phyloP scores from a whole-genome alignment of 257 asterid genomes.

The Catharanthus roseus region DNA sequence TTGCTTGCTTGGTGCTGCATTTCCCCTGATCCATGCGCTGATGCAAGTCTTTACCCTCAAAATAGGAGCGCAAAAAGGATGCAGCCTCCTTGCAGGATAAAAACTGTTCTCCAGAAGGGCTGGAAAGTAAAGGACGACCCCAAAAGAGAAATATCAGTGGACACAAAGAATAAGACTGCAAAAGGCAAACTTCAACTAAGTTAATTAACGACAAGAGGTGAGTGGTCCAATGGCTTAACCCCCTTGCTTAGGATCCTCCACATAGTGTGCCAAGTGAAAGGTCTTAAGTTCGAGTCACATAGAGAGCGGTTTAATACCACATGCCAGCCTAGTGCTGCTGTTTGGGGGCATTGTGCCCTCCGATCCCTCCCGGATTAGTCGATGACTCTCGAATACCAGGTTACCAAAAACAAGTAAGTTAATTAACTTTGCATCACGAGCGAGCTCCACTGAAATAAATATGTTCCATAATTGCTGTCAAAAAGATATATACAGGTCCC shows the following conservation, averaged over 20 bases:
- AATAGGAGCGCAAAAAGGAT: constrained; percentile 56
- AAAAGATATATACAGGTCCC: not conserved
- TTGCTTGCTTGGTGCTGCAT: constrained; percentile 37
- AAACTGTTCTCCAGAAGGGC: constrained; percentile 85
- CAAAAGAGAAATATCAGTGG: constrained; percentile 5
- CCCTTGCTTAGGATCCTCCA: too few species aligned
- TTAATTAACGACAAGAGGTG: too few species aligned
- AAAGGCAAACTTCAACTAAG: not conserved
- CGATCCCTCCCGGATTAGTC: too few species aligned
- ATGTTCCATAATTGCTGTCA: not conserved
- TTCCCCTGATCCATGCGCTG: constrained; percentile 43
- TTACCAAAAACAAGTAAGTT: too few species aligned
- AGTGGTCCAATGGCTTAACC: too few species aligned
- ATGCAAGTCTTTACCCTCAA: constrained; percentile 34
- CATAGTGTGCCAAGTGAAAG: too few species aligned
- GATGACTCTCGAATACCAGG: too few species aligned
- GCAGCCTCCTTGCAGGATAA: constrained; percentile 88
- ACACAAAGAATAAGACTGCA: not conserved
- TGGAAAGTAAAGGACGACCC: constrained; percentile 25
- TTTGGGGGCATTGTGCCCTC: too few species aligned
- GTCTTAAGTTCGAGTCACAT: too few species aligned
- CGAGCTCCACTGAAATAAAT: not conserved
- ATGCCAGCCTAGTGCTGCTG: too few species aligned
- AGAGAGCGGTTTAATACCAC: too few species aligned
- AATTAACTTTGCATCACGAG: constrained; percentile 1